These are phyloP conservation scores for Pyrenopolyporus hunteri DNA, from an alignment of 495 filamentous ascomycete species.

Conservation along the genomic window DNA sequence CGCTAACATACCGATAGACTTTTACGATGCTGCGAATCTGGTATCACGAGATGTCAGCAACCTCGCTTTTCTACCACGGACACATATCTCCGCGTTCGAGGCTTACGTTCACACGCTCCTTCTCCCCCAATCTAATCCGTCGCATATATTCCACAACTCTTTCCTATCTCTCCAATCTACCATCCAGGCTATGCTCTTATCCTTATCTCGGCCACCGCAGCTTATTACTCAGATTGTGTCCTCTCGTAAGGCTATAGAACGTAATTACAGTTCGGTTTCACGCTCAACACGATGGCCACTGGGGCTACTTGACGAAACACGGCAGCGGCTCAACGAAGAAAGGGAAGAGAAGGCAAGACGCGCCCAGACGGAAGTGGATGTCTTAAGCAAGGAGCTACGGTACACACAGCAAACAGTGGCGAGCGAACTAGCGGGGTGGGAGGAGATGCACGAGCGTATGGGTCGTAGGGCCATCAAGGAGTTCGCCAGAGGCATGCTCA, in stretches of 20 bases:
- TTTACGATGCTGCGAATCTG: slow-evolving; percentile 70
- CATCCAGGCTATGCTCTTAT: slow-evolving; percentile 76
- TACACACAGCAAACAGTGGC: slow-evolving; percentile 96
- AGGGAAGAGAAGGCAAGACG: slow-evolving; percentile 74
- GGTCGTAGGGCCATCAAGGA: slow-evolving; percentile 74
- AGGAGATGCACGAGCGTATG: slow-evolving; percentile 81
- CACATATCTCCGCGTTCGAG: slow-evolving; percentile 72
- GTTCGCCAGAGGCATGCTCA: slow-evolving; percentile 77
- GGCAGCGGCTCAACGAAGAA: slow-evolving; percentile 79
- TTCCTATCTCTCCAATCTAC: slow-evolving; percentile 79
- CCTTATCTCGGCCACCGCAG: slow-evolving; percentile 79
- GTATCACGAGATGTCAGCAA: slow-evolving; percentile 63
- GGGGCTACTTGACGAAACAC: slow-evolving; percentile 85
- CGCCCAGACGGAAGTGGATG: slow-evolving; percentile 66
- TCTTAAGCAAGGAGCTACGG: slow-evolving; percentile 75
- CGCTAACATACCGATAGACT: slow-evolving; percentile 58
- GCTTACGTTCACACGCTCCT: slow-evolving; percentile 71
- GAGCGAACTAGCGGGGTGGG: slow-evolving; percentile 89
- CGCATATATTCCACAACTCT: slow-evolving; percentile 72
- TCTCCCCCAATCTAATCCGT: slow-evolving; percentile 75
- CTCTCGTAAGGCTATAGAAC: slow-evolving; percentile 71
- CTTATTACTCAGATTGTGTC: slow-evolving; percentile 73
- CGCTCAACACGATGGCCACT: slow-evolving; percentile 80
- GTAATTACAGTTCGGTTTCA: slow-evolving; percentile 72
- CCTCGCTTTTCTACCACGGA: slow-evolving; percentile 68